These are phyloP conservation scores for Brachypodium distachyon DNA, from an alignment of 202 grass and related monocot genomes.

Conservation along the genomic window DNA sequence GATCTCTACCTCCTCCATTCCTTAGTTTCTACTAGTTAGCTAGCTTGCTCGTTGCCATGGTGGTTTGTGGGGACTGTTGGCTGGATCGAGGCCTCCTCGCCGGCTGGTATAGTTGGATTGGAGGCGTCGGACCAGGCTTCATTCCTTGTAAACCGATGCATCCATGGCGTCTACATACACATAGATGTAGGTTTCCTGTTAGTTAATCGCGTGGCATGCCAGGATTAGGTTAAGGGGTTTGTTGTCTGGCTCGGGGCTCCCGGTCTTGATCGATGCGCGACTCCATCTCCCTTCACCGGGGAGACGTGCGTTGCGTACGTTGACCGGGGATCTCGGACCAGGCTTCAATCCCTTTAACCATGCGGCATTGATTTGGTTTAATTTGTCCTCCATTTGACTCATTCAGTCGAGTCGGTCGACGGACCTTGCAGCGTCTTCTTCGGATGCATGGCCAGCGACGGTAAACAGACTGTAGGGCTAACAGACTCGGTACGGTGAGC, in stretches of 20 bases:
- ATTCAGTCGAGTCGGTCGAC: no score
- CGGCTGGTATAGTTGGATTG: neutral
- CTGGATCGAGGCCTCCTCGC: conserved; percentile 69
- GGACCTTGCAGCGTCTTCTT: no score
- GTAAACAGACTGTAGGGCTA: no score
- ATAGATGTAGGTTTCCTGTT: no score
- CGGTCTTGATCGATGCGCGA: neutral
- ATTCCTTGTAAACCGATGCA: conserved; percentile 59
- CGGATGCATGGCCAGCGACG: no score
- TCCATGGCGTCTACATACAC: conserved; percentile 12
- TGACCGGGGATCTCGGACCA: conserved; percentile 72
- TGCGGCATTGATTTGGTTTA: neutral
- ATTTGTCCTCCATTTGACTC: no score
- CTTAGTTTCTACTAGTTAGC: neutral
- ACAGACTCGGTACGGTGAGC: no score
- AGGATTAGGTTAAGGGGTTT: conserved; percentile 41
- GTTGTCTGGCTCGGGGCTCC: conserved; percentile 94
- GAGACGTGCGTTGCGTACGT: neutral
- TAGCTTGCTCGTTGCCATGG: conserved; percentile 5
- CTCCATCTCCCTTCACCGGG: neutral
- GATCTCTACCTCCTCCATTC: neutral
- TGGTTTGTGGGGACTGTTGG: conserved; percentile 81
- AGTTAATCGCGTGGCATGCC: neutral
- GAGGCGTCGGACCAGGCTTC: conserved; percentile 94
- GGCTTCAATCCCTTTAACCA: conserved; percentile 97